Percentiles rank a stretch among this genome's conserved stretches.
Conservation (phyloP, 805 yeast genomes). For the Dipodascus geniculatus region DNA sequence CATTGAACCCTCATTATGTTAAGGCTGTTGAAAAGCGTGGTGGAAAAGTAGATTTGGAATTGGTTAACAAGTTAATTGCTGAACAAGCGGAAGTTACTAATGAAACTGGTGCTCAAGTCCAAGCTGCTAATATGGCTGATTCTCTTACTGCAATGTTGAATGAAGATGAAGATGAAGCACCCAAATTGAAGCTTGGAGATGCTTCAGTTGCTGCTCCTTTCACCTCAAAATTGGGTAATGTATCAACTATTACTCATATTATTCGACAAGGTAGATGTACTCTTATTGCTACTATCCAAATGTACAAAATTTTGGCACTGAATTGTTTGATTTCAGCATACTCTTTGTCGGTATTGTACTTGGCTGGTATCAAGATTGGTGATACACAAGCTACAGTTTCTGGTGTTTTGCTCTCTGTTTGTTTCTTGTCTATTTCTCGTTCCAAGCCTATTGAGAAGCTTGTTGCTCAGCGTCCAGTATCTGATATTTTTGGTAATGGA, state of each 20-base stretch:
- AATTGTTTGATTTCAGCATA: conserved; percentile 96
- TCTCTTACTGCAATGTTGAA: conserved; percentile 48
- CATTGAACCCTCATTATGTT: conserved; percentile 76
- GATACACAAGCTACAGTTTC: conserved; percentile 96
- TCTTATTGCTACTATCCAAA: conserved; percentile 91
- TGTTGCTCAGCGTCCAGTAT: conserved; percentile 92
- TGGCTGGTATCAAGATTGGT: conserved; percentile 97
- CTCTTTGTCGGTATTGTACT: conserved; percentile 81
- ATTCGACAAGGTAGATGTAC: conserved; percentile 98
- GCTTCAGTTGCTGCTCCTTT: conserved; percentile 99
- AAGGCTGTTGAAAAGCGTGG: conserved; percentile 81
- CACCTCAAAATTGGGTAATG: conserved; percentile 87
- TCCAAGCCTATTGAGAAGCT: conserved; percentile 84
- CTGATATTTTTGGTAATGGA: conserved; percentile 76
- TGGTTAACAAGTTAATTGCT: conserved; percentile 31
- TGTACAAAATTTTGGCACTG: conserved; percentile 95
- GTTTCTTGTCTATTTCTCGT: conserved; percentile 90
- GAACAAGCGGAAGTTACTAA: conserved; percentile 26
- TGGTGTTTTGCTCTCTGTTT: conserved; percentile 83
- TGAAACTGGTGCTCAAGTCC: conserved; percentile 22
- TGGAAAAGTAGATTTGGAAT: conserved; percentile 54
- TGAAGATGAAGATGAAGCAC: conserved; percentile 69
- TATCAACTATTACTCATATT: conserved; percentile 83
- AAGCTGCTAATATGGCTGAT: conserved; percentile 44
- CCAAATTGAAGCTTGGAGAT: conserved; percentile 89